Base-by-base conservation (phyloP, 345 rosid genomes). In the Combretum micranthum region DNA sequence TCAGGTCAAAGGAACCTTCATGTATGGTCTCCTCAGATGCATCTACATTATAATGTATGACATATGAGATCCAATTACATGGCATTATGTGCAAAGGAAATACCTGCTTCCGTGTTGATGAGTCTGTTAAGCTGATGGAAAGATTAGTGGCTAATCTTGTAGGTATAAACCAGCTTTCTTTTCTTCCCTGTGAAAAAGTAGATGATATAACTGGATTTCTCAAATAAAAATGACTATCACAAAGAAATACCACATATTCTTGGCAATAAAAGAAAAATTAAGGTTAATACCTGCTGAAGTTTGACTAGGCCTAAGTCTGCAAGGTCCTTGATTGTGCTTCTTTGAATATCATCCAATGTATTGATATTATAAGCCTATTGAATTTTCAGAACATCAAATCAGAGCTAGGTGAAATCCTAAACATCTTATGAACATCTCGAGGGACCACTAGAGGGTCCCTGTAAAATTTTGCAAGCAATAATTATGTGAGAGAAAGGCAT, bases 111-210 rank as follows among this genome's bases (percentile, higher is more conserved):
- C 98, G 67, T 23, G 82, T 59, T 44, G 96, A 86, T 53, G 98
- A 81, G 77, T 92, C 97, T 56, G 97, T 74, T 32, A 92, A 80
- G 72, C 96, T 92, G 69, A 85, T 72, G 23, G 98, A 88, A 58
- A 92, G 79, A 83, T 89, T 88, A 42, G 97, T 84, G 21, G 86
- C 94, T 70, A 92, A 70, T 68, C 83, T 86, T 66, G 97, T 92
- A 25, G 98, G 98, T 71, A 88, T 85, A 77, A 89, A 86, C 99
- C 97, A 93, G 73, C 86, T 81, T 51, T 89, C 97, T 61, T 83
- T 93, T 78, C 89, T 83, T 61, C 95, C 98, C 98, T 88, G 80
- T 53, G 25, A 59, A 44, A 54, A 32, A 60, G 15, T 65, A 25
- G 23, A 50, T 45, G 44, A 55, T 17, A 61, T 57, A 62, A 51